Conservation (phyloP, 768 basidiomycete genomes). For the Termitomyces sp. region DNA sequence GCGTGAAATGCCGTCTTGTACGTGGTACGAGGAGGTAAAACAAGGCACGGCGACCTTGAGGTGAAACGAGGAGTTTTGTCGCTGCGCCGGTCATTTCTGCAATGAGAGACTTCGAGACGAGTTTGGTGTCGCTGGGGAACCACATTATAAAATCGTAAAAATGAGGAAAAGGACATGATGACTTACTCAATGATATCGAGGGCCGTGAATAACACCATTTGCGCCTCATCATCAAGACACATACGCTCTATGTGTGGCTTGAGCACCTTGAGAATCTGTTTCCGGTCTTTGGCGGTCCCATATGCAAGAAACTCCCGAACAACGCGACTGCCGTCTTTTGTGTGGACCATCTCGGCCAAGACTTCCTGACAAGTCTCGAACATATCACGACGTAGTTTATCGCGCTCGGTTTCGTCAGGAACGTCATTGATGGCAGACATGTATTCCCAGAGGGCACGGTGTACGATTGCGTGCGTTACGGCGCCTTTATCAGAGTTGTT, state of each 20-base stretch:
- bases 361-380: constrained; percentile 86
- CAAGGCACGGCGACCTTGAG: constrained; percentile 78
- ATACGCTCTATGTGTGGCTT: constrained; percentile 89
- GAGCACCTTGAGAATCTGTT: constrained; percentile 83
- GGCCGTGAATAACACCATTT: constrained; percentile 84
- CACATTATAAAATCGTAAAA: not conserved
- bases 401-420: constrained; percentile 58
- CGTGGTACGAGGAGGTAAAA: constrained; percentile 83
- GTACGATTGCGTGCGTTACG: constrained; percentile 81
- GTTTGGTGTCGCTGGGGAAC: constrained; percentile 75
- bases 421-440: constrained; percentile 53
- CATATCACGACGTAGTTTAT: constrained; percentile 72
- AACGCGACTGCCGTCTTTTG: constrained; percentile 82
- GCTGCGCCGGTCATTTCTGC: constrained; percentile 58
- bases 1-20: constrained; percentile 82
- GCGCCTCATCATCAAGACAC: constrained; percentile 86
- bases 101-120: constrained; percentile 75
- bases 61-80: constrained; percentile 47
- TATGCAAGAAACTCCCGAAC: constrained; percentile 82
- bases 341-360: constrained; percentile 91
- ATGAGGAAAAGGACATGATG: not conserved
- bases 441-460: constrained; percentile 86
- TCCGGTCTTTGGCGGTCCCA: constrained; percentile 90
- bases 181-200: constrained; percentile 86
- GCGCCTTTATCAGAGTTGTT: constrained; percentile 91